Evolutionary conservation across 306 rosid species (phyloP).

Genomic region (Prunus mongolica): DNA sequence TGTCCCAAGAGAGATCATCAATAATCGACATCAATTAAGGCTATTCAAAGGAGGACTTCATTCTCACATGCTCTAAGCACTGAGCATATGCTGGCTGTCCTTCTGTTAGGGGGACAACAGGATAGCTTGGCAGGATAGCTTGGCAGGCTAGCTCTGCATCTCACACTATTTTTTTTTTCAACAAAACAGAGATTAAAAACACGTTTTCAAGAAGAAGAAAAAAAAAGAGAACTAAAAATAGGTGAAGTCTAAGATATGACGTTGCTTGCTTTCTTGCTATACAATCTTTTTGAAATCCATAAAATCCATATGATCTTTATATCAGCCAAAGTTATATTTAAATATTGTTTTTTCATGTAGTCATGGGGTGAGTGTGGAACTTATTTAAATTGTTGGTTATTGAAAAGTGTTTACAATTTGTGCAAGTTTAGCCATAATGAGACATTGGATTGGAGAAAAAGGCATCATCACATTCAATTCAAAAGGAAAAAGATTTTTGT

Average conservation of each 20-base stretch:
- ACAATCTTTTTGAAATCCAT: neutral
- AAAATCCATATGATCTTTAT: neutral
- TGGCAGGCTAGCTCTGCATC: constrained; percentile 7
- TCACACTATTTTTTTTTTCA: neutral
- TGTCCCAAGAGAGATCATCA: constrained; percentile 14
- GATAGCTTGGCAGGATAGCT: constrained; percentile 6
- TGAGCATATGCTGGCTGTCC: constrained; percentile 11
- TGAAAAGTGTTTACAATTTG: neutral
- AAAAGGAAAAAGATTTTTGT: neutral
- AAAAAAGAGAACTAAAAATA: neutral
- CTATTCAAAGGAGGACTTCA: neutral
- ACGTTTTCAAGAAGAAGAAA: neutral
- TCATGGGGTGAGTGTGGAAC: neutral
- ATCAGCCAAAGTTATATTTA: neutral
- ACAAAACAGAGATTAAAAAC: neutral
- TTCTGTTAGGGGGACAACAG: constrained; percentile 10
- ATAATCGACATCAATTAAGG: neutral
- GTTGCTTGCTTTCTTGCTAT: neutral
- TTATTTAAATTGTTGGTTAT: neutral
- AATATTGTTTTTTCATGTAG: neutral
- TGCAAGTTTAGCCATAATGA: neutral
- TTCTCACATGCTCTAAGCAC: constrained; percentile 16
- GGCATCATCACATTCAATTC: neutral
- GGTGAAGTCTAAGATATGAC: neutral
- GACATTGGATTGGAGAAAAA: neutral